A percentile compares a stretch with the other conserved stretches of the same genome.
Conservation (phyloP, 2,329 filamentous ascomycete genomes). For the Aspergillus hiratsukae region DNA sequence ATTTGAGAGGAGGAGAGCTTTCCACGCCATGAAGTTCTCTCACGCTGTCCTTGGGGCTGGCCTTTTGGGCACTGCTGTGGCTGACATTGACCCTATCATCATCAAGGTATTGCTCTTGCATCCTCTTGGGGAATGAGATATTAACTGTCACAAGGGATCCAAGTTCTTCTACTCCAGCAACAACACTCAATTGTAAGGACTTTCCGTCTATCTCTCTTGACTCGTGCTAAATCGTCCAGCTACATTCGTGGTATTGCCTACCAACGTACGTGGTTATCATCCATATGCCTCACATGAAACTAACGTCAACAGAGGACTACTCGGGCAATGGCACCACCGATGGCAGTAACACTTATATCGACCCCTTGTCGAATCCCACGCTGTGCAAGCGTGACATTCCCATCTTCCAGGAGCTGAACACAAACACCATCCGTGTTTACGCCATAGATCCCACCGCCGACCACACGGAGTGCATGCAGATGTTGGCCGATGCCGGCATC, state of each 20-base stretch:
- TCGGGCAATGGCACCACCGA: constrained; percentile 7
- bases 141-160: constrained; percentile 45
- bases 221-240: not conserved
- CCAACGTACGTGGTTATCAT: constrained; percentile 48
- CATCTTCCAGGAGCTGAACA: constrained; percentile 68
- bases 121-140: not conserved
- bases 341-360: constrained; percentile 62
- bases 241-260: constrained; percentile 92
- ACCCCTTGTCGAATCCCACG: constrained; percentile 69
- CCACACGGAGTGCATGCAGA: constrained; percentile 77
- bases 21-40: constrained; percentile 5
- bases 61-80: constrained; percentile 4
- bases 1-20: not conserved
- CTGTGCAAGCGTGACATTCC: constrained; percentile 80
- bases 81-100: constrained; percentile 51
- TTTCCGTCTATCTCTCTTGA: not conserved
- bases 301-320: constrained; percentile 50
- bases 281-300: too few relatives aligned
- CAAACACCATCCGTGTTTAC: constrained; percentile 91
- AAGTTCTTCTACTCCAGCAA: constrained; percentile 85
- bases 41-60: constrained; percentile 4
- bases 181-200: constrained; percentile 57
- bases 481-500: constrained; percentile 77
- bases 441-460: constrained; percentile 74
- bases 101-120: constrained; percentile 46